Evolutionary conservation across 1,139 yeast species (phyloP), one percentile per base, ranked within the genome.

Genomic region (Blastobotrys niveus): DNA sequence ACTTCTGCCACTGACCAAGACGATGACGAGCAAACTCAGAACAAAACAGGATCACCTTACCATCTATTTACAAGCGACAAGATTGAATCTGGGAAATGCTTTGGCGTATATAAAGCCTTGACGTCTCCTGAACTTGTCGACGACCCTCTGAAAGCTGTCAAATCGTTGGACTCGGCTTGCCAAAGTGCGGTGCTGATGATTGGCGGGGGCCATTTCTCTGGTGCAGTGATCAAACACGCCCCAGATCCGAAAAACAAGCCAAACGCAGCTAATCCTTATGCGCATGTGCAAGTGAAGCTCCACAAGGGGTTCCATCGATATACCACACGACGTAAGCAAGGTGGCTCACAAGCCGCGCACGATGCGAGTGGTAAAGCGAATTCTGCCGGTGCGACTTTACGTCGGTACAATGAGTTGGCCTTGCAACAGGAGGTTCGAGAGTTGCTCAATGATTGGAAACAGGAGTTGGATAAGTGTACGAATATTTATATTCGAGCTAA

Each of bases 191-290:
- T 91, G 12, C 76, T 91, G 52, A 87, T 93, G 96, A 77, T 91
- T 47, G 97, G 97, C 9, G 97, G 98, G 39, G 99, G 98, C 34
- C 97, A 93, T 66, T 93, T 91, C 69, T 95, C 97, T 0, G 98
- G 94, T 10, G 96, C 96, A 0, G 82, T 91, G 35, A 72, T 93
- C 10, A 79, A 88, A 1, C 97, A 89, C 59, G 70, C 70, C 36
- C 80, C 79, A 19, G 55, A 76, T 2, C 74, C 76, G 54, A 84
- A 88, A 38, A 64, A 52, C 41, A 42, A 41, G 24, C 57, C 64
- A 7, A 69, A 57, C 48, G 59, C 43, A 56, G 60, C 53, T 56
- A 73, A 60, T 56, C 68, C 48, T 64, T 76, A 83, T 1, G 74
- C 80, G 29, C 57, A 60, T 35, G 50, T 66, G 20, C 56, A 58